Evolutionary conservation across 2,329 filamentous ascomycete genomes (phyloP).

Genomic region (Ilyonectria sp.): DNA sequence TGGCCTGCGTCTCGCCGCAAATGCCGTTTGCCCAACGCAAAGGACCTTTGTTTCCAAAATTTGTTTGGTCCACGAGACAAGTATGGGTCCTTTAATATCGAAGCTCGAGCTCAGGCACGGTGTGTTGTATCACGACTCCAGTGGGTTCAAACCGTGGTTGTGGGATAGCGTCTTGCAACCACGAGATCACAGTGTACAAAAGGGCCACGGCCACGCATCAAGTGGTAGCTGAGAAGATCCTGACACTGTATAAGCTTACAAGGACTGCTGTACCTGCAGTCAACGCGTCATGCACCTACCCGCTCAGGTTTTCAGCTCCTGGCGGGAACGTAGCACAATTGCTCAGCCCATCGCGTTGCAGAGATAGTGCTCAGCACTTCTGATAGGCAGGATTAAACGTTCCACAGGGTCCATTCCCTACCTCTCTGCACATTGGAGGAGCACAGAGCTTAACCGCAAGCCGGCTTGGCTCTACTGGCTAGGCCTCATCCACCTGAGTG

Average conservation of each 20-base stretch:
- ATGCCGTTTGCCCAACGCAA: background rate
- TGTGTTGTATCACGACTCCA: slow-evolving; percentile 8
- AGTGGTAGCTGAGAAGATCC: background rate
- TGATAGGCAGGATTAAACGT: background rate
- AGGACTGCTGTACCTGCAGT: slow-evolving; percentile 16
- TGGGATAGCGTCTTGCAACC: slow-evolving; percentile 22
- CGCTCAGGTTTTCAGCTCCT: slow-evolving; percentile 28
- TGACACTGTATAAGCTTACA: background rate
- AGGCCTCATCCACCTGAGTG: background rate
- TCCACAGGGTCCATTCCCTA: slow-evolving; percentile 9
- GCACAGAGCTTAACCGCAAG: background rate
- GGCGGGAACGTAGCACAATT: slow-evolving; percentile 26
- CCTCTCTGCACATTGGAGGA: background rate
- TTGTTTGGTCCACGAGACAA: background rate
- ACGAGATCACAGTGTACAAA: slow-evolving; percentile 11
- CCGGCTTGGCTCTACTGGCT: background rate
- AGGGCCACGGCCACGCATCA: slow-evolving; percentile 8
- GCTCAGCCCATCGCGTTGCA: slow-evolving; percentile 24
- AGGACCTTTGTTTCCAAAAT: background rate
- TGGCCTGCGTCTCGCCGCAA: background rate
- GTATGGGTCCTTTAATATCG: slow-evolving; percentile 5
- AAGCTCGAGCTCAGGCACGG: background rate
- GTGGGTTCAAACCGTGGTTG: slow-evolving; percentile 10
- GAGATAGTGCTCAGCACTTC: background rate
- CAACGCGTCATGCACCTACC: slow-evolving; percentile 21